Conservation (phyloP, 352 stramenopile genomes). For the Phytophthora ramorum region DNA sequence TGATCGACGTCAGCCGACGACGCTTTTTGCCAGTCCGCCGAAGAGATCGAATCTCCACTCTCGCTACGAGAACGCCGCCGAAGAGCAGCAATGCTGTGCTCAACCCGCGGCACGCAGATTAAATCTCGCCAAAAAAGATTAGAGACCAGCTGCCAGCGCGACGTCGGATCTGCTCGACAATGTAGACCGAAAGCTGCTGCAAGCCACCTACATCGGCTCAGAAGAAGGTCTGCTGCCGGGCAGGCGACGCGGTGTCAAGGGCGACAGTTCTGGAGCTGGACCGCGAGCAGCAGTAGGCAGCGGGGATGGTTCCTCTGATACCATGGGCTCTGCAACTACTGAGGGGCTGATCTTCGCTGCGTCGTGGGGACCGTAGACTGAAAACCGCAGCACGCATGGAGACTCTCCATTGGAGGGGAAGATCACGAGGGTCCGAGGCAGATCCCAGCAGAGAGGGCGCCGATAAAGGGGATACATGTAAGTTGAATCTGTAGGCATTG, state of each 20-base stretch:
- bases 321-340: neutral
- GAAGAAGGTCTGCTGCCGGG: no score
- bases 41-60: slow-evolving; percentile 9
- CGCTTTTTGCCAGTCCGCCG: slow-evolving; percentile 1
- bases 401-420: neutral
- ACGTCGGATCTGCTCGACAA: slow-evolving; percentile 8
- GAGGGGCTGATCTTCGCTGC: neutral
- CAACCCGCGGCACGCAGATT: slow-evolving; percentile 26
- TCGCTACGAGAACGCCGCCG: neutral
- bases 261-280: neutral
- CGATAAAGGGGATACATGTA: neutral
- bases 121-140: slow-evolving; percentile 27
- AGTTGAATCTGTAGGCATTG: neutral
- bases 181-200: neutral
- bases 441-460: slow-evolving; percentile 3
- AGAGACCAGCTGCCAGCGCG: slow-evolving; percentile 11
- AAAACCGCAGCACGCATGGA: neutral
- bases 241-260: neutral
- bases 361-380: neutral
- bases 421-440: neutral
- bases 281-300: slow-evolving; percentile 3
- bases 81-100: slow-evolving; percentile 3
- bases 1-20: neutral
- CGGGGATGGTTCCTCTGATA: neutral
- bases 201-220: neutral